phyloP scores from a whole-genome alignment of 305 asterid genomes.

The Petunia hybrid region DNA sequence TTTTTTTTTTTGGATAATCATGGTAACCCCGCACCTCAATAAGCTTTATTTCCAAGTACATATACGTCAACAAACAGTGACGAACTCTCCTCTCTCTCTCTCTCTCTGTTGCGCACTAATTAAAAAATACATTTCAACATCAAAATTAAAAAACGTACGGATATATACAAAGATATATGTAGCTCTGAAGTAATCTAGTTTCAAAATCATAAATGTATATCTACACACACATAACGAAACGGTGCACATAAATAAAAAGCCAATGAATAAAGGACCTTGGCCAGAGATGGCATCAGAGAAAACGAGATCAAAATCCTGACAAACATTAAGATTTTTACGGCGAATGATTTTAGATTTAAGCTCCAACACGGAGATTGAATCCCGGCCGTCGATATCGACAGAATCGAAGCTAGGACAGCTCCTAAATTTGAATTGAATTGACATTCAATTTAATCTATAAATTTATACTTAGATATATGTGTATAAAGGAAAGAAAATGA shows the following conservation, averaged over 20 bases:
- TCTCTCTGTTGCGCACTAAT: not conserved
- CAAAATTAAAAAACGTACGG: not conserved
- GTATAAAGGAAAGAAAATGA: not conserved
- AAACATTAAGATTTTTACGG: constrained; percentile 38
- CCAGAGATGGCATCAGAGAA: constrained; percentile 44
- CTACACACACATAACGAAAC: not conserved
- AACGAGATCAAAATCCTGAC: constrained; percentile 46
- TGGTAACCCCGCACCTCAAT: too few relatives aligned
- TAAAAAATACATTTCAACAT: constrained; percentile 2
- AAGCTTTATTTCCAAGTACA: not conserved
- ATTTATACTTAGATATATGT: not conserved
- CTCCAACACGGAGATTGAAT: constrained; percentile 43
- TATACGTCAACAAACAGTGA: not conserved
- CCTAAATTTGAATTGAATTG: constrained; percentile 50
- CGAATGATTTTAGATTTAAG: constrained; percentile 37
- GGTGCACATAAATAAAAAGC: not conserved
- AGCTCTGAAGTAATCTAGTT: not conserved
- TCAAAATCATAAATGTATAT: not conserved
- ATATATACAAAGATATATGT: not conserved
- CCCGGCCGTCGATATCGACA: constrained; percentile 42
- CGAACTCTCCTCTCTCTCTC: not conserved
- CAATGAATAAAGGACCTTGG: constrained; percentile 34
- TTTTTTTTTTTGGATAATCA: too few relatives aligned
- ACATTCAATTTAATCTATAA: constrained; percentile 36
- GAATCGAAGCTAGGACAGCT: constrained; percentile 43